Conservation (phyloP, 2,329 filamentous ascomycete genomes). For the Pseudocercospora eumusae region DNA sequence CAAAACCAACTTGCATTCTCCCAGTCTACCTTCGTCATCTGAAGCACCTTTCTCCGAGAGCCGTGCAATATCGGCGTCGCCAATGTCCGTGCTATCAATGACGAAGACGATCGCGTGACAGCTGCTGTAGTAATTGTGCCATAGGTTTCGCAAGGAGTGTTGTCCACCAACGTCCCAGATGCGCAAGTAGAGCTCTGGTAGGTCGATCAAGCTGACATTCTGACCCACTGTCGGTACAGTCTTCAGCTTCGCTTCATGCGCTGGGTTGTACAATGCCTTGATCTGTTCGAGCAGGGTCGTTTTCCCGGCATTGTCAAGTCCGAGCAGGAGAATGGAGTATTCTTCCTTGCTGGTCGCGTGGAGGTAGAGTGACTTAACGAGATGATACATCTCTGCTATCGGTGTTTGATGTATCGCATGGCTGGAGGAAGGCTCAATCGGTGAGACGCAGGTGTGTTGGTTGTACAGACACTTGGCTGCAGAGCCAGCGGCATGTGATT, state of each 20-base stretch:
- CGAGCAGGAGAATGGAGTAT: slow-evolving; percentile 95
- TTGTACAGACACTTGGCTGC: slow-evolving; percentile 12
- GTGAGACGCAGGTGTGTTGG: not conserved
- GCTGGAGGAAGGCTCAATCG: not conserved
- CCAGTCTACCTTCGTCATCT: slow-evolving; percentile 61
- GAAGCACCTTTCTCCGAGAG: slow-evolving; percentile 38
- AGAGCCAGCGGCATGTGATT: not conserved
- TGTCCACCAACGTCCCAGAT: slow-evolving; percentile 98
- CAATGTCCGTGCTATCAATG: slow-evolving; percentile 91
- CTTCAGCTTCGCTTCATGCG: slow-evolving; percentile 69
- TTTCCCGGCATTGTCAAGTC: slow-evolving; percentile 97
- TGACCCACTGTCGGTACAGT: slow-evolving; percentile 97
- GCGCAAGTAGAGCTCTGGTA: slow-evolving; percentile 95
- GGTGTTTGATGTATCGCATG: slow-evolving; percentile 15
- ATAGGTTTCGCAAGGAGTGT: slow-evolving; percentile 81
- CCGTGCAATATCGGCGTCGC: slow-evolving; percentile 70
- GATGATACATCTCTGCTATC: slow-evolving; percentile 75
- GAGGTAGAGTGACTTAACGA: slow-evolving; percentile 90
- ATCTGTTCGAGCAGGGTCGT: slow-evolving; percentile 97
- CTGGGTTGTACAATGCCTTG: slow-evolving; percentile 74
- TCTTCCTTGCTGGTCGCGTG: slow-evolving; percentile 99
- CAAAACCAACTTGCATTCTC: slow-evolving; percentile 85
- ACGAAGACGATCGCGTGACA: slow-evolving; percentile 98
- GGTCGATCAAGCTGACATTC: slow-evolving; percentile 87
- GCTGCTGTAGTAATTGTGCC: slow-evolving; percentile 92